Base-by-base conservation (phyloP, 2,329 filamentous ascomycete species). In the Sarocladium strictum region DNA sequence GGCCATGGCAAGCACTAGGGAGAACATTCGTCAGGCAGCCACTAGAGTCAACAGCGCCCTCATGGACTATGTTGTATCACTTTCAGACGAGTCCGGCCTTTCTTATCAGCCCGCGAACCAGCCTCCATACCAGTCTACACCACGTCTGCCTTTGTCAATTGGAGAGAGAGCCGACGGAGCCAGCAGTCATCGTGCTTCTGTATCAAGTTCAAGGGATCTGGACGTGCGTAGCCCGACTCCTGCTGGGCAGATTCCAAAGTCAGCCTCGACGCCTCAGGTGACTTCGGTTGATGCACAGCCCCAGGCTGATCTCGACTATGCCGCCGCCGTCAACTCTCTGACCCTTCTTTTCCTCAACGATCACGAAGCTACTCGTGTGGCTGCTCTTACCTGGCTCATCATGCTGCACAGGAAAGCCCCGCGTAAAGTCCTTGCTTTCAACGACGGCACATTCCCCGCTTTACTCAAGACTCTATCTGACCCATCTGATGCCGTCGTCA, bases 341-440 rank as follows among this genome's bases (percentile, higher is more conserved):
- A 99, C 93, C 0, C 73, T 97, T 7, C 84, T 97, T 53, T 97
- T 99, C 64, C 75, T 99, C 53, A 97, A 99, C 64, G 93, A 99
- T 63, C 90, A 97, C 65, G 95, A 99, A 73, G 91, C 90, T 26
- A 99, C 94, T 2, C 84, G 94, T 57, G 92, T 97, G 26, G 93
- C 92, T 35, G 92, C 94, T 15, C 76, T 99, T 57, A 93, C 89
- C 5, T 99, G 94, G 94, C 79, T 99, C 55, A 94, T 97, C 56
- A 97, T 97, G 93, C 78, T 99, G 38, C 94, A 99, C 68, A 84
- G 90, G 59, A 97, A 97, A 74, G 93, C 94, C 2, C 94, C 94
- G 1, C 83, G 87, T 53, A 97, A 96, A 67, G 89, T 96, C 14
- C 79, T 97, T 37, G 92, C 93, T 9, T 96, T 97, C 66, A 96